phyloP scores from a whole-genome alignment of 306 rosid species.

The Lithocarpus polystachyus region DNA sequence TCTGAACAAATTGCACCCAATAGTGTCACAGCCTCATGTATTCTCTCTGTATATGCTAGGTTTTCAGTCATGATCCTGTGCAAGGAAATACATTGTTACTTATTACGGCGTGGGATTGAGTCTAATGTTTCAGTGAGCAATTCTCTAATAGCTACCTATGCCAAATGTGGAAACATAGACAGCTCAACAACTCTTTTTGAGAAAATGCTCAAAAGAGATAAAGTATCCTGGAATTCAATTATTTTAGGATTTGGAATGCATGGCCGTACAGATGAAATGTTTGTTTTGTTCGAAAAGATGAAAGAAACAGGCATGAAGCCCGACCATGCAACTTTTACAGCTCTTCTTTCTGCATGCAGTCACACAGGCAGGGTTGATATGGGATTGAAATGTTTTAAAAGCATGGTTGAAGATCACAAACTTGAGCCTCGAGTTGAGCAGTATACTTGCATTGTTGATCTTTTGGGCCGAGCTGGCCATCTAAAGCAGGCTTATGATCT shows the following conservation, averaged over 20 bases:
- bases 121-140: slow-evolving; percentile 31
- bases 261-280: slow-evolving; percentile 26
- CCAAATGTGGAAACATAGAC: slow-evolving; percentile 40
- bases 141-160: slow-evolving; percentile 37
- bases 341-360: slow-evolving; percentile 42
- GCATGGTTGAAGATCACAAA: slow-evolving; percentile 26
- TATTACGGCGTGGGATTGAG: slow-evolving; percentile 23
- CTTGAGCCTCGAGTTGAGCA: slow-evolving; percentile 42
- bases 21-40: slow-evolving; percentile 25
- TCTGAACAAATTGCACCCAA: slow-evolving; percentile 21
- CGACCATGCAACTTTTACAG: slow-evolving; percentile 36
- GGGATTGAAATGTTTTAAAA: slow-evolving; percentile 24
- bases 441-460: slow-evolving; percentile 44
- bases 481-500: slow-evolving; percentile 38
- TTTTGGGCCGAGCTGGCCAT: slow-evolving; percentile 40
- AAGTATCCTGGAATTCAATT: slow-evolving; percentile 40
- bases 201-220: slow-evolving; percentile 25
- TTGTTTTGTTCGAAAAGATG: slow-evolving; percentile 26
- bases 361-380: slow-evolving; percentile 36
- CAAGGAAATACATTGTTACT: slow-evolving; percentile 37
- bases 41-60: slow-evolving; percentile 32
- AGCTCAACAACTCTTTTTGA: slow-evolving; percentile 30
- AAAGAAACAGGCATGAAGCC: slow-evolving; percentile 24
- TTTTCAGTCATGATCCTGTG: slow-evolving; percentile 30
- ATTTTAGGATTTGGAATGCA: slow-evolving; percentile 35